Conservation (phyloP, 306 rosid species). For the Gastrolobium bilobum region DNA sequence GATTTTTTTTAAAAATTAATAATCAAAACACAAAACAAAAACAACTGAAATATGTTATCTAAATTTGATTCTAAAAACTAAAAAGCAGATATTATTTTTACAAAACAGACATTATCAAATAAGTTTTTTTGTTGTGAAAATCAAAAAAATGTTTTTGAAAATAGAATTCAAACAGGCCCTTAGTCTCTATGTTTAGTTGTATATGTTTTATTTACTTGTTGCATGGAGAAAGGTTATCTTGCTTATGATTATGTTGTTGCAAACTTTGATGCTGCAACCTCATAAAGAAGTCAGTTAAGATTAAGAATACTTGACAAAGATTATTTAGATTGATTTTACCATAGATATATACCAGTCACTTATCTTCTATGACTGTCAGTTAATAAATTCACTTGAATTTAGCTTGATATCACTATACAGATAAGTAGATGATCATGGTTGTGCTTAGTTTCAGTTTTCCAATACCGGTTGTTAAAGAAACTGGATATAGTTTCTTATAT, state of each 20-base stretch:
- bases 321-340: conserved; percentile 5
- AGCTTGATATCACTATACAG: neutral
- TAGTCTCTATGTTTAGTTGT: neutral
- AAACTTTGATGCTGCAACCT: neutral
- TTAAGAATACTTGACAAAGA: neutral
- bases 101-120: too few relatives aligned
- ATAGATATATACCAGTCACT: neutral
- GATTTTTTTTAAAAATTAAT: too few relatives aligned
- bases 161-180: too few relatives aligned
- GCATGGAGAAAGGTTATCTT: neutral
- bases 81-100: too few relatives aligned
- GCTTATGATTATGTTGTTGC: conserved; percentile 22
- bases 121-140: too few relatives aligned
- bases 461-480: neutral
- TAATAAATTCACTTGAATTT: neutral
- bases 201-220: neutral
- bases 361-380: neutral
- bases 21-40: too few relatives aligned
- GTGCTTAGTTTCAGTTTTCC: conserved; percentile 5
- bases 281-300: neutral
- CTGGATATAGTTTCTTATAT: neutral
- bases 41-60: too few relatives aligned
- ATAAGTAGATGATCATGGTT: conserved; percentile 8
- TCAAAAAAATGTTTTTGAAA: too few relatives aligned
- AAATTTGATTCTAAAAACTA: too few relatives aligned